Evolutionary conservation across 345 rosid genomes (phyloP), one percentile per base, ranked within the genome.

Genomic region (Salix viminalis): DNA sequence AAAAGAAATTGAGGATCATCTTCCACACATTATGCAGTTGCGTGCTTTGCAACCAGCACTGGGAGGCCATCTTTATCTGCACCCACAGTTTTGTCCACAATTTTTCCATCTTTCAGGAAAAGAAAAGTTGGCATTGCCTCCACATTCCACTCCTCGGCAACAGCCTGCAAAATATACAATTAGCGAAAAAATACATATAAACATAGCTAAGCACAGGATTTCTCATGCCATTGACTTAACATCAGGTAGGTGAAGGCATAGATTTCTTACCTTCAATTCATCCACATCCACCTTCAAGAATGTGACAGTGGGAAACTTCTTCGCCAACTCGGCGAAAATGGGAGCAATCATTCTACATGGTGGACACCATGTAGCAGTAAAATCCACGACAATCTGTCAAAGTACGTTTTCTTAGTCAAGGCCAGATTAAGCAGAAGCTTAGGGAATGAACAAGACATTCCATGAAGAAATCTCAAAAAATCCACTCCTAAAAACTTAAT

Each of bases 201-300:
- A 6, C 23, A 62, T 32, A 8, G 18, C 60, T 39, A 21, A 14
- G 46, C 6, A 50, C 6, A 1, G 39, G 24, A 60, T 23, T 5
- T 15, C 48, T 21, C 19, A 4, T 65, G 34, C 4, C 21, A 6
- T 12, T 54, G 4, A 28, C 34, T 64, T 13, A 32, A 39, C 37
- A 65, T 28, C 39, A 61, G 7, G 13, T 23, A 75, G 13, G 68
- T 32, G 28, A 79, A 28, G 52, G 2, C 4, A 12, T 6, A 6
- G 26, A 72, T 36, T 44, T 50, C 26, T 77, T 77, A 81, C 81
- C 68, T n/a, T 56, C 75, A 77, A 30, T 24, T 81, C 81, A 70
- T 81, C 84, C 78, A 77, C 84, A 65, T 81, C 84, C 41, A 81
- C 84, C 78, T 77, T 81, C 80, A 81, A 69, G 81, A 81, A 81